Conservation (phyloP, 441 rosid genomes). For the Erodium texanum region DNA sequence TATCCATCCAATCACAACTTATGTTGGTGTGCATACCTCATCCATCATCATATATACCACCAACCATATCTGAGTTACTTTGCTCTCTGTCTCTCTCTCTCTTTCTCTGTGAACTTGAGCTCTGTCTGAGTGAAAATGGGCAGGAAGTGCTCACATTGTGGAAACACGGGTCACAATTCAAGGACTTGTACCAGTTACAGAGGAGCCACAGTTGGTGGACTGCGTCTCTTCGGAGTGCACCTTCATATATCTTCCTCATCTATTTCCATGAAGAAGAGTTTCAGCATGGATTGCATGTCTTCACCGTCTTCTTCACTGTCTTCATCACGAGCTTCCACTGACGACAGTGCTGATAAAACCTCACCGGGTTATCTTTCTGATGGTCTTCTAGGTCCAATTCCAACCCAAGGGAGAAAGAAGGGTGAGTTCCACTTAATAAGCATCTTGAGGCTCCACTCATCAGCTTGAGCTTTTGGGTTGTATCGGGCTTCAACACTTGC, state of each 20-base stretch:
- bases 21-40: constrained; percentile 33
- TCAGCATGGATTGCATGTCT: constrained; percentile 63
- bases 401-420: constrained; percentile 48
- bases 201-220: constrained; percentile 21
- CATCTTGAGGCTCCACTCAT: too few species aligned
- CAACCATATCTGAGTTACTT: constrained; percentile 20
- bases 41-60: constrained; percentile 34
- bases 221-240: constrained; percentile 71
- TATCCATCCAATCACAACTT: constrained; percentile 48
- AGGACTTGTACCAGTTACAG: constrained; percentile 52
- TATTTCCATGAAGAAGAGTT: constrained; percentile 48
- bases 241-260: constrained; percentile 38
- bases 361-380: constrained; percentile 50
- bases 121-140: constrained; percentile 49
- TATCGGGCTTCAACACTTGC: too few species aligned
- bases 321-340: constrained; percentile 26
- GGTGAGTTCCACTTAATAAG: constrained; percentile 34
- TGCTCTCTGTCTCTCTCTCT: constrained; percentile 10
- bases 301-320: constrained; percentile 30
- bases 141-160: constrained; percentile 82
- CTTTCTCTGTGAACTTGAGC: constrained; percentile 14
- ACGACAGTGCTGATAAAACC: constrained; percentile 26
- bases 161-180: constrained; percentile 75
- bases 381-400: constrained; percentile 33
- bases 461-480: too few species aligned